Percentiles rank a stretch among this genome's conserved stretches.
phyloP scores from a whole-genome alignment of 2,329 filamentous ascomycete species.

The Colletotrichum salicis region DNA sequence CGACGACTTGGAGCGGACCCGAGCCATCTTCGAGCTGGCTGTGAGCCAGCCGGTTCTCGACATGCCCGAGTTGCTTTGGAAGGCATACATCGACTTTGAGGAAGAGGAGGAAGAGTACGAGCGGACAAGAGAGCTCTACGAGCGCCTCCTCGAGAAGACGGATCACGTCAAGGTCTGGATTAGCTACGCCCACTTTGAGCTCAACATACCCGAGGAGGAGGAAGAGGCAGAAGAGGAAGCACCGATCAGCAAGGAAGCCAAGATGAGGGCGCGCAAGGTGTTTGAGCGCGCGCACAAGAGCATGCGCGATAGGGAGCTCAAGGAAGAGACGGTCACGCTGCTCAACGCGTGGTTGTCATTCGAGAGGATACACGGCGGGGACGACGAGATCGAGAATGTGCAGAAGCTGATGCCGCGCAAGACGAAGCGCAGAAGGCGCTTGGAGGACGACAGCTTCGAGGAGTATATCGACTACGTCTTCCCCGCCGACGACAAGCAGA shows the following conservation, averaged over 20 bases:
- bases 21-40: conserved; percentile 92
- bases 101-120: conserved; percentile 95
- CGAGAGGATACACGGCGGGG: conserved; percentile 83
- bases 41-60: conserved; percentile 85
- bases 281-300: conserved; percentile 87
- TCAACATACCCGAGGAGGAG: conserved; percentile 85
- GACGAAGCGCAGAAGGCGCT: conserved; percentile 89
- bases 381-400: conserved; percentile 81
- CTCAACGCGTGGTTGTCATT: conserved; percentile 94
- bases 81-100: conserved; percentile 98
- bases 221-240: conserved; percentile 71
- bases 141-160: conserved; percentile 92
- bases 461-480: conserved; percentile 98
- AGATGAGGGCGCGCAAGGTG: conserved; percentile 80
- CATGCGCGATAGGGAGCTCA: conserved; percentile 90
- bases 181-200: conserved; percentile 97
- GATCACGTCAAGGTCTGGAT: conserved; percentile 99
- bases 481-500: conserved; percentile 91
- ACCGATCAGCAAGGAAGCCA: conserved; percentile 84
- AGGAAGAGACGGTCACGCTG: conserved; percentile 91
- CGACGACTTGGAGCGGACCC: conserved; percentile 86
- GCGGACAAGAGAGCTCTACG: conserved; percentile 82
- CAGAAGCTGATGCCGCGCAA: conserved; percentile 93
- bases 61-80: conserved; percentile 98
- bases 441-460: conserved; percentile 94